A percentile compares a stretch with the other conserved stretches of the same genome.
These are phyloP conservation scores for Dactylellina parvicollis DNA, from an alignment of 2,329 filamentous ascomycete genomes.

Conservation along the genomic window DNA sequence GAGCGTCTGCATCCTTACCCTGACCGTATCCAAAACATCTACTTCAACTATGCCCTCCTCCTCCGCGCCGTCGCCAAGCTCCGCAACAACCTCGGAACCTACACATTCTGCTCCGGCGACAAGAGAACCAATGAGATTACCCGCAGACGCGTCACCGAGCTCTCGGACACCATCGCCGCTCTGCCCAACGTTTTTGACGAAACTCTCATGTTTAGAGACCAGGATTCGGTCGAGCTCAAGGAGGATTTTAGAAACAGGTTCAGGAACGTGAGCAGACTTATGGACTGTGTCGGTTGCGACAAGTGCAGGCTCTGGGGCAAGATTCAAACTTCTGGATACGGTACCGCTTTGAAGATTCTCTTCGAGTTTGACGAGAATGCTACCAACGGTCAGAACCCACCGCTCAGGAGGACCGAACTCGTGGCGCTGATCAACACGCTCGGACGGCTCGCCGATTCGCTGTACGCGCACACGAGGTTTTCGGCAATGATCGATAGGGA, in stretches of 20 bases:
- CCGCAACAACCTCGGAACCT: slow-evolving; percentile 77
- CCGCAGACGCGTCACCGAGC: slow-evolving; percentile 79
- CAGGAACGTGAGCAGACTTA: slow-evolving; percentile 92
- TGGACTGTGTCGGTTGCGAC: slow-evolving; percentile 99
- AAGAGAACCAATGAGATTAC: slow-evolving; percentile 79
- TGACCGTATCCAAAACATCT: slow-evolving; percentile 94
- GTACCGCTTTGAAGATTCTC: slow-evolving; percentile 90
- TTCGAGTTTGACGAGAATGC: slow-evolving; percentile 79
- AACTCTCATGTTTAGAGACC: slow-evolving; percentile 86
- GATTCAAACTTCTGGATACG: slow-evolving; percentile 92
- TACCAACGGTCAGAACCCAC: slow-evolving; percentile 72
- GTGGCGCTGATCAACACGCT: slow-evolving; percentile 96
- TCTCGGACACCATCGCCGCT: slow-evolving; percentile 76
- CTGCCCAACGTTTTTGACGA: slow-evolving; percentile 82
- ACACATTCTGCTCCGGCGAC: slow-evolving; percentile 93
- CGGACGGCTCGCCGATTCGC: slow-evolving; percentile 81
- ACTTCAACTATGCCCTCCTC: slow-evolving; percentile 98
- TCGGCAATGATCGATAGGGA: slow-evolving; percentile 64
- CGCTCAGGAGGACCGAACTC: slow-evolving; percentile 86
- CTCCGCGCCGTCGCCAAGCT: slow-evolving; percentile 91
- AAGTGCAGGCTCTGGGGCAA: slow-evolving; percentile 99
- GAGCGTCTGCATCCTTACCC: slow-evolving; percentile 83
- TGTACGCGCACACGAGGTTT: slow-evolving; percentile 80
- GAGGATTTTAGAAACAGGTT: slow-evolving; percentile 98
- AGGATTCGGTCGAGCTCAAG: slow-evolving; percentile 76